Evolutionary conservation across 345 rosid genomes (phyloP), one percentile per base, ranked within the genome.

Genomic region (Garcia nutans): DNA sequence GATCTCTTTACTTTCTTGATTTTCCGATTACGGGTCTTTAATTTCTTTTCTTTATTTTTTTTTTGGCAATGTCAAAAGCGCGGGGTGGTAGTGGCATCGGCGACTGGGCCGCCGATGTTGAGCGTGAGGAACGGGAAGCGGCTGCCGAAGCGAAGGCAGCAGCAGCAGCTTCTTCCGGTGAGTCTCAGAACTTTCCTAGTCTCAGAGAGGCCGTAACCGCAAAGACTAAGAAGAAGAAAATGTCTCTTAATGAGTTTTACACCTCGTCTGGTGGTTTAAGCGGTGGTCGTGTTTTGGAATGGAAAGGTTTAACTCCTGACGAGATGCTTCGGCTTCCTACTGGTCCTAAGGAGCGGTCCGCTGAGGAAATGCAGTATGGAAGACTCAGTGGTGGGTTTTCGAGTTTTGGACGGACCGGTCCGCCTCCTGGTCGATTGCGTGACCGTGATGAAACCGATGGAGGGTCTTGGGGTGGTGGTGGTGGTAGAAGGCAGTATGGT

Each of bases 51-150:
- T 20, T 47, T 44, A 0, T n/a, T 5, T 20, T 9, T 13, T 41
- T 20, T 15, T 4, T 37, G 26, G 24, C 37, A 77, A 92, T 89
- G 98, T 84, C 91, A 58, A 88, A 86, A 74, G 73, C 92, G 9
- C 89, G 97, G 97, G 89, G 97, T 68, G 83, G 97, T 97, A 88
- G 97, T 68, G 83, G 73, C 74, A 85, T 91, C 87, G 97, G 97
- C 82, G 85, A 89, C 24, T 93, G 99, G 99, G 99, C 99, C 73
- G 97, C 90, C 76, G 99, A 96, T 77, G 90, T 93, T 24, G 99
- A 96, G 86, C 87, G 80, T 10, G 73, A 70, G 49, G 73, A 70
- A 22, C 73, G 15, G 28, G 73, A 70, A 45, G 55, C 50, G 16
- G 71, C 50, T 19, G 96, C 88, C 22, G 96, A 91, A 37, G 93